Base-by-base conservation (phyloP, 306 rosid species). In the Prunus mira region DNA sequence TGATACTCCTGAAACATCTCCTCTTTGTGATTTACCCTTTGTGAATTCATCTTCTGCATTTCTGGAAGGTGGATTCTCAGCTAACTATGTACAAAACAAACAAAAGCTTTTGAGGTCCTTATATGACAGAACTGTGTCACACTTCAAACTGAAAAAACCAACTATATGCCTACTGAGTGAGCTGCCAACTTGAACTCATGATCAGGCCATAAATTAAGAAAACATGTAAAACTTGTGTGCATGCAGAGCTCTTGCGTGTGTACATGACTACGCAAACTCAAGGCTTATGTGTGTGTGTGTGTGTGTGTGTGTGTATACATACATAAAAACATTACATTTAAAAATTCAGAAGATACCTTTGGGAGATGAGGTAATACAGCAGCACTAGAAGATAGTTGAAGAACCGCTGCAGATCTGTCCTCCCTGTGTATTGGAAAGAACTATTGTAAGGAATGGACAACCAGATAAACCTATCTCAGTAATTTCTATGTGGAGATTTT, bases 361-460 rank as follows among this genome's bases (percentile, higher is more conserved):
- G 91, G 79, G 80, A 93, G 90, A 86, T 87, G 90, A n/a, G 87
- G 89, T 86, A 90, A 76, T 77, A 62, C 81, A 60, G 88, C 92
- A 84, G 86, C 92, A 56, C 88, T 87, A 60, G 87, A 82, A 55
- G 79, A 65, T 25, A 87, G 76, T 76, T 74, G 71, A 65, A 87
- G 79, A 71, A 80, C 79, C 0, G 76, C 43, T 46, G 79, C 78
- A 62, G 79, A 69, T 62, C 47, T 20, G 55, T 76, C 54, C 69
- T 66, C 85, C 87, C 97, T 92, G 87, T 56, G 15, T 0, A 57
- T 0, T 7, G 43, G 43, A 38, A 6, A 6, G 43, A 38, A 38
- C 43, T 38, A 38, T 38, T 38, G 43, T 38, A 38, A 38, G 43
- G 43, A 38, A 38, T 38, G 43, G 9, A 38, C 9, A 38, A 38